Percentiles rank a stretch among this genome's conserved stretches.
Conservation (phyloP, 2,329 filamentous ascomycete genomes). For the Leptodontidium sp. region DNA sequence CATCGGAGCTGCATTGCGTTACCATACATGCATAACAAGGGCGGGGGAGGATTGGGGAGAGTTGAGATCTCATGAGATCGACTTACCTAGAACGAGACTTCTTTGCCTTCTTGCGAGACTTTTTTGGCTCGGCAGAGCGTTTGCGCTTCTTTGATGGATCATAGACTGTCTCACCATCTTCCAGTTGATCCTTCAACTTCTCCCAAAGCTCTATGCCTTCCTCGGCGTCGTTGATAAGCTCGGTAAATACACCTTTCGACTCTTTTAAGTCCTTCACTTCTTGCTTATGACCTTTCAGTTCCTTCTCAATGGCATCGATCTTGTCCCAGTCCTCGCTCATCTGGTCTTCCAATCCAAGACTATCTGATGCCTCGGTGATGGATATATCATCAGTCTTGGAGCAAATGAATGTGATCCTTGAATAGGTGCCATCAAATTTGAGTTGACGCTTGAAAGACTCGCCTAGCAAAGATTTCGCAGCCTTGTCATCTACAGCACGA, state of each 20-base stretch:
- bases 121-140: constrained; percentile 34
- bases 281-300: constrained; percentile 2
- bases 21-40: not conserved
- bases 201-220: constrained; percentile 56
- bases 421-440: constrained; percentile 50
- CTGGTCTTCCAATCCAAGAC: constrained; percentile 46
- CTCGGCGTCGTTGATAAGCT: constrained; percentile 49
- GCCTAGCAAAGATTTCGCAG: constrained; percentile 44
- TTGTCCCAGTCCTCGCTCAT: constrained; percentile 48
- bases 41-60: too few species aligned
- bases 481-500: constrained; percentile 57
- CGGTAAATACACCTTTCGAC: constrained; percentile 47
- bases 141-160: constrained; percentile 55
- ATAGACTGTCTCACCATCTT: constrained; percentile 51
- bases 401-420: constrained; percentile 66
- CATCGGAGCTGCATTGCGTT: constrained; percentile 28
- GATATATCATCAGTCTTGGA: constrained; percentile 65
- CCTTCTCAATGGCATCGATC: constrained; percentile 14
- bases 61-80: constrained; percentile 6
- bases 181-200: constrained; percentile 14
- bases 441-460: constrained; percentile 25
- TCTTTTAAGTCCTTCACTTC: constrained; percentile 45
- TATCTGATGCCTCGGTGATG: constrained; percentile 54
- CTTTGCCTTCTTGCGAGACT: constrained; percentile 37
- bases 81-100: constrained; percentile 5